Base-by-base conservation (phyloP, 1,284 basidiomycete species). In the Ganoderma leucocontextum region DNA sequence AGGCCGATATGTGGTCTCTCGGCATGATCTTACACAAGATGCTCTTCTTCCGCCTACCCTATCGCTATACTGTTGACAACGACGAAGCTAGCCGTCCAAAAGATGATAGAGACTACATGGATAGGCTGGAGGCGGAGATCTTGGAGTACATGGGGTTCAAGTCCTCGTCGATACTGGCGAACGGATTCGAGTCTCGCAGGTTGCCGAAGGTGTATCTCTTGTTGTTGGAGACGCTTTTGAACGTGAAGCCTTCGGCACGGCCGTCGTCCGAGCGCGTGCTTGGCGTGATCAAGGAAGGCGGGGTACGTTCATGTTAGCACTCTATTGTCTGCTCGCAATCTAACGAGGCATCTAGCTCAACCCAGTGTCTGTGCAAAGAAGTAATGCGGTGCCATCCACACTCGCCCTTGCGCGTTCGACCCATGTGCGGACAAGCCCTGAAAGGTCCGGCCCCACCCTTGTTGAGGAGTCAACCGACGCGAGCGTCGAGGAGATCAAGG, bases 1-100 rank as follows among this genome's bases (percentile, higher is more conserved):
- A 96, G 74, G 90, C 91, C n/a, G 92, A 94, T 75, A 93, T 94
- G 90, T 94, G 93, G 92, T 92, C 91, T 7, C 83, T 94, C 17
- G 96, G 96, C 22, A 95, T 98, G 92, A 92, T 98, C 55, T 84
- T 98, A 13, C 90, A 98, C 82, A 95, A 95, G 76, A 86, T 98
- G 68, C 81, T 97, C 1, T 98, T 97, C 81, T 95, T 98, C 80
- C 86, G 87, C 39, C 79, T 95, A 25, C 95, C 95, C 0, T 97
- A 95, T 75, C 84, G 83, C 25, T 88, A 92, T 72, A 90, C 92
- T 0, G 82, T 86, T 3, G 84, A 86, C 65, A 84, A 83, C 25
- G 84, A 84, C 25, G 84, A 83, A 4, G 83, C 81, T 0, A 83
- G 84, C 65, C 81, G 81, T 62, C 75, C 76, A 19, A 76, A 78